Evolutionary conservation across 2,329 filamentous ascomycete genomes (phyloP).

Genomic region (Aspergillus novofumigatus): DNA sequence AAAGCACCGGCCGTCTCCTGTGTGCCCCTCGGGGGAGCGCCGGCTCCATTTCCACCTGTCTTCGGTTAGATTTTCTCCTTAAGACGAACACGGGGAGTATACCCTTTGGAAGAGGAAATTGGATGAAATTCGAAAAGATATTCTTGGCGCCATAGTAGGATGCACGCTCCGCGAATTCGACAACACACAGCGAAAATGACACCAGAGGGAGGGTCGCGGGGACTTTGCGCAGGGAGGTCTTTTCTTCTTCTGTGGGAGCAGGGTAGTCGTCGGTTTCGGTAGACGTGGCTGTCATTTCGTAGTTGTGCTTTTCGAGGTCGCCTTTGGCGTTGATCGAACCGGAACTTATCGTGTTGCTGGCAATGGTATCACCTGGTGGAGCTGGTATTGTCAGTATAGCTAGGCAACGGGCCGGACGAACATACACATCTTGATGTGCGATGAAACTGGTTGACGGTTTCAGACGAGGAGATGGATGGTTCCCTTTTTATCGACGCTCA

Average conservation of each 20-base stretch:
- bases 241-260: conserved; percentile 47
- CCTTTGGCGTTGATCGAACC: not conserved
- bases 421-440: not conserved
- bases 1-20: conserved; percentile 55
- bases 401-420: not conserved
- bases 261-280: conserved; percentile 22
- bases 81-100: conserved; percentile 19
- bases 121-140: conserved; percentile 59
- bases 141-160: conserved; percentile 57
- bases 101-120: conserved; percentile 54
- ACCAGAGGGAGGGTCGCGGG: conserved; percentile 49
- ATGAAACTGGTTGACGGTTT: not conserved
- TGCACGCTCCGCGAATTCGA: conserved; percentile 59
- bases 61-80: not conserved
- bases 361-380: not conserved
- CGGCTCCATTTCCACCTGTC: conserved; percentile 36
- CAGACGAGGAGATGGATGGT: no score
- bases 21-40: conserved; percentile 30
- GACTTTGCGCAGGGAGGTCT: conserved; percentile 44
- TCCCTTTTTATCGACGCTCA: no score
- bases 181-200: conserved; percentile 55
- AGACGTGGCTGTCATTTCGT: not conserved
- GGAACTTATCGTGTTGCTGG: not conserved
- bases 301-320: not conserved
- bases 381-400: not conserved